Percentiles rank a stretch among this genome's conserved stretches.
Evolutionary conservation across 768 basidiomycete genomes (phyloP).

Genomic region (Mycena chlorophos): DNA sequence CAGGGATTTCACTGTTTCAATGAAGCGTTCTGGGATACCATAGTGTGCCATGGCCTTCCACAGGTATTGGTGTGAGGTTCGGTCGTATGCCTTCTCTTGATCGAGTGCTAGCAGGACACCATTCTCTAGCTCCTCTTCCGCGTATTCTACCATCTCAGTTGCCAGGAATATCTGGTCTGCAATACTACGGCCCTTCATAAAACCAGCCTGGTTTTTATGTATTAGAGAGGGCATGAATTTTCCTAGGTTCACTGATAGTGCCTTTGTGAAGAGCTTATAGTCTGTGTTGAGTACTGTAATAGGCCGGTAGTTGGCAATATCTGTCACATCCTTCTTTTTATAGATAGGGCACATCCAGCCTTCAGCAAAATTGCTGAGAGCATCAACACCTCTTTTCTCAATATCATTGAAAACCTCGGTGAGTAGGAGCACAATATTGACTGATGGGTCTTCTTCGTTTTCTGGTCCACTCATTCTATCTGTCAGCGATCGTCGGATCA

Average conservation of each 20-base stretch:
- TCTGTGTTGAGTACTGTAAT: background rate
- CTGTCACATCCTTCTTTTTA: conserved; percentile 1
- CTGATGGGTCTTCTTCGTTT: background rate
- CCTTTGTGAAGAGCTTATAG: background rate
- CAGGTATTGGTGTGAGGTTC: conserved; percentile 20
- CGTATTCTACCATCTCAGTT: conserved; percentile 7
- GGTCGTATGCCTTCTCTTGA: conserved; percentile 13
- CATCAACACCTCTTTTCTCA: background rate
- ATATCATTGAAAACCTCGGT: background rate
- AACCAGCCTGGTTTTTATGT: conserved; percentile 15
- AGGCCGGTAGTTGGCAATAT: conserved; percentile 4
- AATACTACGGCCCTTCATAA: conserved; percentile 23
- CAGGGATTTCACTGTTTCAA: conserved; percentile 16
- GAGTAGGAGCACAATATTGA: background rate
- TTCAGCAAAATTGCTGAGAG: background rate
- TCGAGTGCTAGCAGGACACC: conserved; percentile 1
- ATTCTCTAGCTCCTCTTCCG: conserved; percentile 1
- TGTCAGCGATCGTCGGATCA: too few species aligned
- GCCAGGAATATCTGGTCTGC: conserved; percentile 25
- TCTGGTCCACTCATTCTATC: too few species aligned
- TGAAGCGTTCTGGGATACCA: conserved; percentile 11
- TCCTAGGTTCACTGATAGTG: background rate
- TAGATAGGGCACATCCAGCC: conserved; percentile 6
- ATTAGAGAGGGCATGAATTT: background rate
- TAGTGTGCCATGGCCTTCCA: background rate